Evolutionary conservation across 73 alveolate species (phyloP), one percentile per base, ranked within the genome.

Genomic region (Tetrahymena borealis): DNA sequence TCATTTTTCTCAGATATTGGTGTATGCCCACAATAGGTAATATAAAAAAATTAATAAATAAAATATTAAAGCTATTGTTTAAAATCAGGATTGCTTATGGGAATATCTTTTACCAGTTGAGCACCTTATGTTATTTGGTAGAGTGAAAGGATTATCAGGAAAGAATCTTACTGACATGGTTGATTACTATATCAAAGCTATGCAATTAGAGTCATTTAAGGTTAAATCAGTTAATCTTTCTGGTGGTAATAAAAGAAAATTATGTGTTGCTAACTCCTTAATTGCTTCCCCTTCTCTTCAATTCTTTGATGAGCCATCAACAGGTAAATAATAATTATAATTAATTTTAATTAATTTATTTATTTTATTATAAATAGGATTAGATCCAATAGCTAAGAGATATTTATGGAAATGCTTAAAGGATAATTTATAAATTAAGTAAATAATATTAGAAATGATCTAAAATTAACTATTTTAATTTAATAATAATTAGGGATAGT

Each of bases 241-340:
- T 32, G 99, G 99, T 16, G 99, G 99, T 39, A 99, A 99, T 91
- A 98, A 98, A 95, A 95, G 99, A 94, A 99, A 99, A 96, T 97
- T 99, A 40, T 96, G 98, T 31, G 98, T 98, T 79, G 99, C 99
- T 33, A 95, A 97, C 32, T 94, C 99, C 13, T 91, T 98, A 92
- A 98, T 99, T 94, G 99, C 99, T 11, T 96, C 95, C 18, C 99
- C 99, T 31, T 96, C 96, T 39, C 35, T 98, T 12, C 95, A 97
- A 18, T 93, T 99, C 90, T 96, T 99, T 39, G 99, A 98, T 94
- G 99, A 99, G 90, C 99, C 99, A 0, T 96, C 99, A 39, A 97
- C 99, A 32, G 99, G 99, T 38, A 60, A 24, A 20, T 41, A 18
- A 18, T 8, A 60, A 24, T 60, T 60, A 4, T 5, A 60, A 20